Evolutionary conservation across 805 yeast species (phyloP).

Genomic region (Candida ponderosae): DNA sequence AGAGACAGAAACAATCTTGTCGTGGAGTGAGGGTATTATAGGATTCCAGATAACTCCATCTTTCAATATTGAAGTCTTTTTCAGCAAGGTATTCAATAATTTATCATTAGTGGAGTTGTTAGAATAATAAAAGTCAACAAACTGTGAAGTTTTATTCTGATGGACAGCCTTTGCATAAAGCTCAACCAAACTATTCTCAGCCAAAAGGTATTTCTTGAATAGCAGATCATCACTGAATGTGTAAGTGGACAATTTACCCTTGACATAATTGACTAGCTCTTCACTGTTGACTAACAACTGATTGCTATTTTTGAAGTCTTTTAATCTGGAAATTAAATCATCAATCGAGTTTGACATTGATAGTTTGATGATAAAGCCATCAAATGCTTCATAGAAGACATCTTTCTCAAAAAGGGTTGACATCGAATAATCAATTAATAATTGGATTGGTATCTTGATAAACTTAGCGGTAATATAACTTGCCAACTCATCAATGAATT

Average conservation of each 20-base stretch:
- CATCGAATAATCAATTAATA: conserved; percentile 26
- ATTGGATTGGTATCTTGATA: conserved; percentile 22
- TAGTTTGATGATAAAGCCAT: conserved; percentile 19
- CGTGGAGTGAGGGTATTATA: neutral
- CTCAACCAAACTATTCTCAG: too few relatives aligned
- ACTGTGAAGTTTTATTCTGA: too few relatives aligned
- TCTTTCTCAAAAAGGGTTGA: conserved; percentile 14
- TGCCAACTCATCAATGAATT: conserved; percentile 28
- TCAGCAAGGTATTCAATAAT: conserved; percentile 7
- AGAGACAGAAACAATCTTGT: neutral
- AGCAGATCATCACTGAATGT: conserved; percentile 20
- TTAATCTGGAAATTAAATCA: conserved; percentile 24
- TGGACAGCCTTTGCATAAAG: too few relatives aligned
- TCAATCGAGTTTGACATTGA: conserved; percentile 12
- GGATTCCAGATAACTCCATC: neutral
- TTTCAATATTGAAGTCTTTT: conserved; percentile 6
- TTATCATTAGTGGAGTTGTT: conserved; percentile 8
- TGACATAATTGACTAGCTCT: conserved; percentile 13
- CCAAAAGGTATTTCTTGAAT: conserved; percentile 22
- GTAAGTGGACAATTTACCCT: conserved; percentile 17
- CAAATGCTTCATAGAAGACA: conserved; percentile 22
- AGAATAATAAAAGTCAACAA: too few relatives aligned
- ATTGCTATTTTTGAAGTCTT: conserved; percentile 20
- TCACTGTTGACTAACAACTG: conserved; percentile 12
- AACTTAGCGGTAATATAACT: conserved; percentile 21